These are phyloP conservation scores for Cryoendolithus antarcticus DNA, from an alignment of 2,329 filamentous ascomycete genomes.

Conservation along the genomic window DNA sequence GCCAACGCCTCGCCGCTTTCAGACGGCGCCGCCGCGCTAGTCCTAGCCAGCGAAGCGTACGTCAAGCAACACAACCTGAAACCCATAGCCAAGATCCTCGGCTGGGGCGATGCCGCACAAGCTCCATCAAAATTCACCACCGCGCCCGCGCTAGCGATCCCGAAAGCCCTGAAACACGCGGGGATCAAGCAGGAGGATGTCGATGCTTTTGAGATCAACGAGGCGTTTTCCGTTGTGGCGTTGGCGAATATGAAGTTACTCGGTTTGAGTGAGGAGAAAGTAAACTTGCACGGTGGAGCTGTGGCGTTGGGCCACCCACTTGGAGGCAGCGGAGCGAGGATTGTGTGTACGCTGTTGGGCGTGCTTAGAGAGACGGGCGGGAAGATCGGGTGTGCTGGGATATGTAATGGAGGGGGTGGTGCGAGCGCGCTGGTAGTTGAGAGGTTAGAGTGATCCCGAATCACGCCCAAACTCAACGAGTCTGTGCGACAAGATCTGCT, in stretches of 20 bases:
- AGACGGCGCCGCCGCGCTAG: conserved; percentile 82
- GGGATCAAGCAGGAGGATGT: conserved; percentile 64
- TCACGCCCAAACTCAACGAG: no score
- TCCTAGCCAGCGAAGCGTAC: conserved; percentile 88
- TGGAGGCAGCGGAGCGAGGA: conserved; percentile 85
- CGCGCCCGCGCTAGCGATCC: conserved; percentile 82
- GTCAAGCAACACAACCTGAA: conserved; percentile 84
- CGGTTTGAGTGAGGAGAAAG: conserved; percentile 64
- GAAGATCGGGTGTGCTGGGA: conserved; percentile 87
- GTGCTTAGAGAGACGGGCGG: conserved; percentile 83
- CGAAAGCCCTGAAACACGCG: conserved; percentile 94
- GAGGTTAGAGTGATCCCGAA: conserved; percentile 16
- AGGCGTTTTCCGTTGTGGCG: conserved; percentile 94
- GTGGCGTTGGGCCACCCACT: conserved; percentile 94
- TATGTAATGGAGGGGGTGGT: conserved; percentile 96
- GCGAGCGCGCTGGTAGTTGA: conserved; percentile 91
- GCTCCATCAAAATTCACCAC: conserved; percentile 93
- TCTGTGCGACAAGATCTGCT: no score
- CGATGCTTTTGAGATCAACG: conserved; percentile 97
- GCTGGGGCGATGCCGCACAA: conserved; percentile 90
- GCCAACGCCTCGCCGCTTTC: conserved; percentile 95
- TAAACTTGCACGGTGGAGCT: conserved; percentile 90
- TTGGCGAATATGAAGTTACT: conserved; percentile 94
- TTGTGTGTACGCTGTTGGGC: conserved; percentile 77
- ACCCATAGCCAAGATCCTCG: conserved; percentile 90